Evolutionary conservation across 805 yeast genomes (phyloP), one percentile per base, ranked within the genome.

Genomic region (Zygosaccharomyces rouxii): DNA sequence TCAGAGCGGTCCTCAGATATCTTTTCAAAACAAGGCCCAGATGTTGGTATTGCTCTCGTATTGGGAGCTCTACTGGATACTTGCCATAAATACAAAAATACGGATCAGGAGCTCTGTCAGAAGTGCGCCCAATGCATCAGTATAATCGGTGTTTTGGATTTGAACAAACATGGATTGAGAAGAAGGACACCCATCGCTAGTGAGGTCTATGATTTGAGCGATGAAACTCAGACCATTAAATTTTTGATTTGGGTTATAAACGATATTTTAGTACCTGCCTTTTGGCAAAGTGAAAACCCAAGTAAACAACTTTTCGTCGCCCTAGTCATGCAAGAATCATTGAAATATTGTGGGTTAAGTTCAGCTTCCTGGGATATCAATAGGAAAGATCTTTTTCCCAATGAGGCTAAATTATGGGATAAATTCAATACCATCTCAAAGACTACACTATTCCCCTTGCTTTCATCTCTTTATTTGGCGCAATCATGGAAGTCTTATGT

Each of bases 251-350:
- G 76, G 56, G 79, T 90, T 42, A 71, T 90, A 29, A 83, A 86
- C 51, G 75, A 78, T 47, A 74, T 80, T 50, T 72, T 94, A n/a
- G 84, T 90, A 7, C 89, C 87, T 29, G 80, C 89, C 1, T 90
- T 89, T 66, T 84, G 95, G 81, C 89, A 96, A 0, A 84, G 97
- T 1, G 86, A 84, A 29, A 89, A 89, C 60, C 96, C 98, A 0
- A 78, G 80, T 19, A 79, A 81, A 42, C 99, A 94, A 64, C 73
- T 86, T 49, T 86, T 84, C 60, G 74, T 89, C 30, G 96, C 97
- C 0, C 85, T 79, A 64, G 85, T 92, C 0, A 87, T 94, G 79
- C 99, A 94, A 63, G 94, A 89, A 53, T 82, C 84, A 42, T 68
- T 94, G 44, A 81, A 81, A 54, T 75, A 80, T 13, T 74, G 89